Evolutionary conservation across 2,329 filamentous ascomycete genomes (phyloP).

Genomic region (Pestalotiopsis sp.): DNA sequence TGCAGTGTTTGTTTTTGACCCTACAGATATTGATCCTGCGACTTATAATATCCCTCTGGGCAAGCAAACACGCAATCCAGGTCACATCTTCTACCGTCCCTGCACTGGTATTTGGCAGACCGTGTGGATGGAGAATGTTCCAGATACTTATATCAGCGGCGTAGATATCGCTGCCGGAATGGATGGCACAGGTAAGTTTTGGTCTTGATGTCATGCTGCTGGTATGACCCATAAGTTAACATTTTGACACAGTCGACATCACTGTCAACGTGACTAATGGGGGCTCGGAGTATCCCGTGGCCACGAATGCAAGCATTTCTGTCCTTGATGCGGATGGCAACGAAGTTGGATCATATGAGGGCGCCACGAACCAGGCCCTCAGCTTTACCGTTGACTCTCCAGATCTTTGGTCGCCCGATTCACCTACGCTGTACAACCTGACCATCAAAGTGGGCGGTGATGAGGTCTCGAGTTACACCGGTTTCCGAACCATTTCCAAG

Average conservation of each 20-base stretch:
- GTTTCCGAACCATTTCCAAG: conserved; percentile 63
- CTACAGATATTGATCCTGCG: conserved; percentile 51
- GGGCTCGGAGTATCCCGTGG: conserved; percentile 11
- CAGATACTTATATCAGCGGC: conserved; percentile 54
- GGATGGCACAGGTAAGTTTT: conserved; percentile 47
- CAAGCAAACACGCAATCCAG: conserved; percentile 59
- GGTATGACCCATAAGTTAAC: conserved; percentile 2
- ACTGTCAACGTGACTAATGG: conserved; percentile 54
- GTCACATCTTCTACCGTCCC: conserved; percentile 70
- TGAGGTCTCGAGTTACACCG: conserved; percentile 62
- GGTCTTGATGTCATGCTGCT: not conserved
- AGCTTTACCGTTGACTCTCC: conserved; percentile 54
- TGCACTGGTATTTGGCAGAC: conserved; percentile 76
- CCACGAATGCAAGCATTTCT: conserved; percentile 31
- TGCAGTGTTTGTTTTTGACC: conserved; percentile 64
- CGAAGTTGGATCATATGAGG: conserved; percentile 43
- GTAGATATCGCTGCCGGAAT: conserved; percentile 60
- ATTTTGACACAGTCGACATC: conserved; percentile 46
- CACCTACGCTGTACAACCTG: conserved; percentile 64
- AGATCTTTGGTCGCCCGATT: conserved; percentile 64
- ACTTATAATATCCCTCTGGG: conserved; percentile 62
- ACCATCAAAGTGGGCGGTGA: conserved; percentile 52
- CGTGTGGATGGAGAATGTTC: conserved; percentile 69
- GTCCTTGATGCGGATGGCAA: conserved; percentile 37
- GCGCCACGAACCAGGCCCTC: conserved; percentile 49